Evolutionary conservation across 495 filamentous ascomycete genomes (phyloP).

Genomic region (Polyplosphaeria fusca): DNA sequence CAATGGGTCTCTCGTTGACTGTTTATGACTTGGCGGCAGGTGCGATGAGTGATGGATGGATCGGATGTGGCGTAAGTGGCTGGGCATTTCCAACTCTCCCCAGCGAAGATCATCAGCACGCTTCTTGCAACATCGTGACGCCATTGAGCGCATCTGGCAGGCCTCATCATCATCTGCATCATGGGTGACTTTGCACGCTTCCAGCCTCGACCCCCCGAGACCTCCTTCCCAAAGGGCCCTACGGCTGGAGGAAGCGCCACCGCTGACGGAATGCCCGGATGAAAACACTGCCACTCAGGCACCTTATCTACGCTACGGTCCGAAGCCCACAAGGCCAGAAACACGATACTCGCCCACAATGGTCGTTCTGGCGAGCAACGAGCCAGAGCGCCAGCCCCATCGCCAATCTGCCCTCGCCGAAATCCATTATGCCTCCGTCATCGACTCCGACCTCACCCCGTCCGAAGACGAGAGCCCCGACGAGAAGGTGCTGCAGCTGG

Average conservation of each 20-base stretch:
- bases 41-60: too few species aligned
- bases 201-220: not conserved
- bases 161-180: not conserved
- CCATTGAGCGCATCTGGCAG: not conserved
- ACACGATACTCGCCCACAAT: not conserved
- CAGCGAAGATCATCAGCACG: not conserved
- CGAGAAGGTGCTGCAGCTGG: conserved; percentile 33
- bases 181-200: not conserved
- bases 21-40: too few species aligned
- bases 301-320: not conserved
- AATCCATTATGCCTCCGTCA: conserved; percentile 29
- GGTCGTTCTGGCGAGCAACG: not conserved
- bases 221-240: not conserved
- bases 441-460: conserved; percentile 28
- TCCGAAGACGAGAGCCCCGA: conserved; percentile 33
- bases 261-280: conserved; percentile 16
- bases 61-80: too few species aligned
- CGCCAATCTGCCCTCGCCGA: conserved; percentile 26
- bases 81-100: too few species aligned
- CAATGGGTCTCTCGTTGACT: too few species aligned
- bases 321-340: not conserved
- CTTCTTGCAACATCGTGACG: too few species aligned
- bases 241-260: not conserved
- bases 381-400: not conserved
- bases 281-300: conserved; percentile 16